Evolutionary conservation across 2,329 filamentous ascomycete species (phyloP).

Genomic region (Xylariales sp.): DNA sequence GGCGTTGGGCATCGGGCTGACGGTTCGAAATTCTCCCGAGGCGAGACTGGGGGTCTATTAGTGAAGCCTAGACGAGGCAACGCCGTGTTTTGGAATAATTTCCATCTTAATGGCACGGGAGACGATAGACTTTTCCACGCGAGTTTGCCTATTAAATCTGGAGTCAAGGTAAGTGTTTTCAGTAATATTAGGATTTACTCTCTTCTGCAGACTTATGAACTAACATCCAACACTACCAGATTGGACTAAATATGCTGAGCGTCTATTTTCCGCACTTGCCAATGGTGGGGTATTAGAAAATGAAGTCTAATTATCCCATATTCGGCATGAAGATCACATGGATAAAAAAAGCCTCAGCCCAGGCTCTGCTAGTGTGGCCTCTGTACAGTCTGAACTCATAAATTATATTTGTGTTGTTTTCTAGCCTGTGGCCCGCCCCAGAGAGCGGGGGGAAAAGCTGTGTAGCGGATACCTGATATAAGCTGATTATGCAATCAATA

Average conservation of each 20-base stretch:
- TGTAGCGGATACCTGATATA: too few relatives aligned
- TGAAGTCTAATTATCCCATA: too few relatives aligned
- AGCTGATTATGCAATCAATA: too few relatives aligned
- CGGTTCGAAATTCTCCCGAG: slow-evolving; percentile 10
- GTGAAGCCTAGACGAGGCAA: slow-evolving; percentile 12
- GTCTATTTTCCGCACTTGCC: slow-evolving; percentile 7
- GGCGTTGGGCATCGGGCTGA: slow-evolving; percentile 10
- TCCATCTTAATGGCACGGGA: slow-evolving; percentile 9
- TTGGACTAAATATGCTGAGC: slow-evolving; percentile 11
- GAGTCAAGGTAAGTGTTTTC: slow-evolving; percentile 8
- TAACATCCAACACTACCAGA: background rate
- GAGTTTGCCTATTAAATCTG: slow-evolving; percentile 8
- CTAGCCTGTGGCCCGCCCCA: too few relatives aligned
- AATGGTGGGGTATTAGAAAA: slow-evolving; percentile 7
- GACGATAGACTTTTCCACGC: slow-evolving; percentile 8
- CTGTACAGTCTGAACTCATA: too few relatives aligned
- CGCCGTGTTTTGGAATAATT: slow-evolving; percentile 12
- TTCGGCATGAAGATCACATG: too few relatives aligned
- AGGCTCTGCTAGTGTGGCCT: too few relatives aligned
- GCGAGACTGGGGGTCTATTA: slow-evolving; percentile 8
- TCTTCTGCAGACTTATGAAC: background rate
- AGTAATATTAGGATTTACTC: background rate
- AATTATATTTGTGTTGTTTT: too few relatives aligned
- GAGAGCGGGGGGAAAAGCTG: too few relatives aligned
- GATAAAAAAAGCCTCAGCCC: too few relatives aligned